These are phyloP conservation scores for Phytophthora pseudosyringae DNA, from an alignment of 352 stramenopile genomes.

Conservation along the genomic window DNA sequence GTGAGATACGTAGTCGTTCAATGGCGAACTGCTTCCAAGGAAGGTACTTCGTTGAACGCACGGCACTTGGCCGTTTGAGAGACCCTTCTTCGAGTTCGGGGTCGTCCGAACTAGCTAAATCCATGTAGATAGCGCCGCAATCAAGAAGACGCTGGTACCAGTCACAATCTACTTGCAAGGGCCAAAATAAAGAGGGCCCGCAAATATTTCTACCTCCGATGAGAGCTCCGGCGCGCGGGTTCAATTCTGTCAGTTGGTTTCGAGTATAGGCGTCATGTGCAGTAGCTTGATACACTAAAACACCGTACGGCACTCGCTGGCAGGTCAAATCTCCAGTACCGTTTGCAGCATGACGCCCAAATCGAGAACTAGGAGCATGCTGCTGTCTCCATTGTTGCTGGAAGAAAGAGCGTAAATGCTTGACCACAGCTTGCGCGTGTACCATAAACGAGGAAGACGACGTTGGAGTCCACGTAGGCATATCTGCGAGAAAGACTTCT, in stretches of 20 bases:
- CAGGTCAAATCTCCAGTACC: constrained; percentile 17
- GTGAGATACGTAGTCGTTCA: constrained; percentile 51
- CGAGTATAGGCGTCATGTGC: not conserved
- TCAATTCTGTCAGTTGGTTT: constrained; percentile 21
- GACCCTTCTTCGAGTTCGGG: constrained; percentile 7
- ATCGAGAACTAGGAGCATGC: constrained; percentile 5
- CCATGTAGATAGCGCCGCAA: constrained; percentile 9
- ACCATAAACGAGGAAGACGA: constrained; percentile 11
- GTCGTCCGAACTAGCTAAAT: constrained; percentile 6
- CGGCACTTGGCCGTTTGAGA: constrained; percentile 6
- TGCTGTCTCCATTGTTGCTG: constrained; percentile 17
- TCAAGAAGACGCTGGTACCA: constrained; percentile 25
- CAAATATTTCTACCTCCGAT: constrained; percentile 2
- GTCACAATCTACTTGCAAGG: constrained; percentile 8
- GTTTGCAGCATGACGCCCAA: constrained; percentile 2
- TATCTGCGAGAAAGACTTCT: constrained; percentile 41
- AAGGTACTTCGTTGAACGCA: constrained; percentile 54
- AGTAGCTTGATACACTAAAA: constrained; percentile 24
- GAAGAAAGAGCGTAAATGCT: constrained; percentile 26
- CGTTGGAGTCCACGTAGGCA: constrained; percentile 15
- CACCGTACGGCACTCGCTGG: constrained; percentile 25
- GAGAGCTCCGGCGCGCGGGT: constrained; percentile 26
- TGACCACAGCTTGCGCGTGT: constrained; percentile 24
- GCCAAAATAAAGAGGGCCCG: constrained; percentile 33
- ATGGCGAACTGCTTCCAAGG: constrained; percentile 68